Evolutionary conservation across 257 asterid genomes (phyloP).

Genomic region (Vinca minor): DNA sequence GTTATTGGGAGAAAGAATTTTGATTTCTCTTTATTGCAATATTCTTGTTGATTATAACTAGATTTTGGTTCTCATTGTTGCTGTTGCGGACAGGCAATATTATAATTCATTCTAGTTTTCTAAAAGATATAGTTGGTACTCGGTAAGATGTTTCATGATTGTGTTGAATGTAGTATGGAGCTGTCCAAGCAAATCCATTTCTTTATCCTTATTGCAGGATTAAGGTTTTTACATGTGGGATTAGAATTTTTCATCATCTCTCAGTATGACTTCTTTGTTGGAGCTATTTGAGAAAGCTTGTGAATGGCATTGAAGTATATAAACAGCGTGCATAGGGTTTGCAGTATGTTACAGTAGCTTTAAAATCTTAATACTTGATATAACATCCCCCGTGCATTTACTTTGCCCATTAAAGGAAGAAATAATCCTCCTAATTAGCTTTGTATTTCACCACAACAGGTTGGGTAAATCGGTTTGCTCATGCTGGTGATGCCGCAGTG

Average conservation of each 20-base stretch:
- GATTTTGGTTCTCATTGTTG: too few relatives aligned
- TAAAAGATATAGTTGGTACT: too few relatives aligned
- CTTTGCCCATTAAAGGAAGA: neutral
- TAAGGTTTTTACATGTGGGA: too few relatives aligned
- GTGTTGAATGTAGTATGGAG: too few relatives aligned
- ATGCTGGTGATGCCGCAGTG: conserved; percentile 90
- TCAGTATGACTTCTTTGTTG: neutral
- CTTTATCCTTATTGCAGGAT: too few relatives aligned
- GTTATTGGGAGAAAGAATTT: too few relatives aligned
- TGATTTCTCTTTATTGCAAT: too few relatives aligned
- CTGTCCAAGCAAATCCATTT: too few relatives aligned
- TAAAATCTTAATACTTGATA: neutral
- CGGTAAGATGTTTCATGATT: too few relatives aligned
- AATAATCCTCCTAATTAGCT: neutral
- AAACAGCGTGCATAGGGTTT: neutral
- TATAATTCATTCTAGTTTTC: too few relatives aligned
- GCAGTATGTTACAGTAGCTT: neutral
- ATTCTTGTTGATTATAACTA: too few relatives aligned
- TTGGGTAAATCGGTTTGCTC: conserved; percentile 94
- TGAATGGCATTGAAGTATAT: neutral
- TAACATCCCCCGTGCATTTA: neutral
- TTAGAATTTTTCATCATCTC: neutral
- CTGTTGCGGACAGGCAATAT: too few relatives aligned
- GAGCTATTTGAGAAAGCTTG: neutral
- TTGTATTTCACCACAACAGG: conserved; percentile 40